Evolutionary conservation across 345 rosid genomes (phyloP).

Genomic region (Eucalyptus brandiana): DNA sequence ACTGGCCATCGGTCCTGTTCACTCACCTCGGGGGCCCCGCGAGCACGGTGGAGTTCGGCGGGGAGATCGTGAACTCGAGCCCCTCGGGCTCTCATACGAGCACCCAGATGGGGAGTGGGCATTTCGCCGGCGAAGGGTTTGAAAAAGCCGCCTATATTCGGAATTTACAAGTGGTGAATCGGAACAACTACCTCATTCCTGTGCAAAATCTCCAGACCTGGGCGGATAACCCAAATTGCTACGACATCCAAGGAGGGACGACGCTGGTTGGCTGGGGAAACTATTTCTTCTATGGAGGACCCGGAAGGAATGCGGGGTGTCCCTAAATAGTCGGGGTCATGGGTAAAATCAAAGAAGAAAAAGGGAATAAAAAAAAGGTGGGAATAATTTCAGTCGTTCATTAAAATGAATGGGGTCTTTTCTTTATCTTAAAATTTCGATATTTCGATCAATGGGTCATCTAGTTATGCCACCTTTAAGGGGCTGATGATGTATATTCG

Average conservation of each 20-base stretch:
- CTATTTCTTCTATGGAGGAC: slow-evolving; percentile 94
- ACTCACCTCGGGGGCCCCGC: slow-evolving; percentile 72
- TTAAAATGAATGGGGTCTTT: slow-evolving; percentile 4
- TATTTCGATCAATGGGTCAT: slow-evolving; percentile 15
- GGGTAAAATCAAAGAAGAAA: not conserved
- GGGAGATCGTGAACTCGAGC: slow-evolving; percentile 61
- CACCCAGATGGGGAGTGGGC: slow-evolving; percentile 98
- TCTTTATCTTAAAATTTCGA: not conserved
- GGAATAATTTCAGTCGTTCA: not conserved
- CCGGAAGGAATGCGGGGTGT: slow-evolving; percentile 84
- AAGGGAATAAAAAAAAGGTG: not conserved
- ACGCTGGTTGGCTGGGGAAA: slow-evolving; percentile 66
- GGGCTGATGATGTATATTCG: slow-evolving; percentile 1
- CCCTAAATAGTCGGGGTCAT: slow-evolving; percentile 25
- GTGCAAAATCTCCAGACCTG: slow-evolving; percentile 44
- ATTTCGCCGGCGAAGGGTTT: slow-evolving; percentile 81
- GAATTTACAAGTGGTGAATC: slow-evolving; percentile 76
- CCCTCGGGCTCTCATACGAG: slow-evolving; percentile 69
- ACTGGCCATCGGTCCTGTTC: slow-evolving; percentile 85
- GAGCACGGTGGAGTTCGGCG: slow-evolving; percentile 82
- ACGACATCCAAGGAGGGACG: slow-evolving; percentile 78
- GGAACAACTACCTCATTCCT: slow-evolving; percentile 86
- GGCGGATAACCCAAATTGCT: slow-evolving; percentile 86
- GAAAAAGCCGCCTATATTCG: slow-evolving; percentile 81
- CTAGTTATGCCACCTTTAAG: slow-evolving; percentile 9